These are phyloP conservation scores for Amphicarpaea edgeworthii DNA, from an alignment of 306 rosid species.

Conservation along the genomic window DNA sequence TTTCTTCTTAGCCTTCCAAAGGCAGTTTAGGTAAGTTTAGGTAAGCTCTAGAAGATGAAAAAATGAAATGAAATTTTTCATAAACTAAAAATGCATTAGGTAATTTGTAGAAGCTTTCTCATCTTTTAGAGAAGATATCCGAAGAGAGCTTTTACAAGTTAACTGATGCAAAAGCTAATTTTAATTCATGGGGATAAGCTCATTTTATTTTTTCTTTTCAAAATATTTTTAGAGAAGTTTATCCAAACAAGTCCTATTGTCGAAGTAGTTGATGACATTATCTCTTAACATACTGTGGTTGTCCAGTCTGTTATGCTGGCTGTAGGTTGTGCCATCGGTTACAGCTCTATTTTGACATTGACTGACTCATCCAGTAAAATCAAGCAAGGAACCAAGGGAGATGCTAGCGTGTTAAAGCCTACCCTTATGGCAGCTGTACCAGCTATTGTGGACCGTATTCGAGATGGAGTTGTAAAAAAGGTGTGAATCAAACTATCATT, in stretches of 20 bases:
- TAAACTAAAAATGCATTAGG: too few relatives aligned
- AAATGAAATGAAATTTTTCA: too few relatives aligned
- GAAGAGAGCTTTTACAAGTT: too few relatives aligned
- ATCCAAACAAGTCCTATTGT: too few relatives aligned
- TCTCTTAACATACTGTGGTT: constrained; percentile 49
- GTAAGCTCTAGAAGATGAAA: too few relatives aligned
- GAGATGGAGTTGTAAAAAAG: constrained; percentile 89
- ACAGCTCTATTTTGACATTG: constrained; percentile 75
- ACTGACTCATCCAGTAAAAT: constrained; percentile 83
- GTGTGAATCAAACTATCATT: constrained; percentile 39
- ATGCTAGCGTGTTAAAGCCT: constrained; percentile 72
- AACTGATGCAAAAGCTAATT: too few relatives aligned
- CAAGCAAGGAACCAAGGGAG: constrained; percentile 92
- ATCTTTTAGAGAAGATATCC: too few relatives aligned
- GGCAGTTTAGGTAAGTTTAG: too few relatives aligned
- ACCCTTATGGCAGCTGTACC: constrained; percentile 88
- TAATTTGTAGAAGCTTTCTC: too few relatives aligned
- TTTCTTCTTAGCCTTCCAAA: constrained; percentile 31
- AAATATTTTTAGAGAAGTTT: too few relatives aligned
- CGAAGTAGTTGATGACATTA: constrained; percentile 10
- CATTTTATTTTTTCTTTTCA: too few relatives aligned
- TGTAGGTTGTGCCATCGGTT: constrained; percentile 76
- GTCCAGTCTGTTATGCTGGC: constrained; percentile 84
- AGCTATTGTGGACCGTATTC: constrained; percentile 84
- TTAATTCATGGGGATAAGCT: too few relatives aligned